These are phyloP conservation scores for Fusarium annulatum DNA, from an alignment of 2,329 filamentous ascomycete genomes.

Conservation along the genomic window DNA sequence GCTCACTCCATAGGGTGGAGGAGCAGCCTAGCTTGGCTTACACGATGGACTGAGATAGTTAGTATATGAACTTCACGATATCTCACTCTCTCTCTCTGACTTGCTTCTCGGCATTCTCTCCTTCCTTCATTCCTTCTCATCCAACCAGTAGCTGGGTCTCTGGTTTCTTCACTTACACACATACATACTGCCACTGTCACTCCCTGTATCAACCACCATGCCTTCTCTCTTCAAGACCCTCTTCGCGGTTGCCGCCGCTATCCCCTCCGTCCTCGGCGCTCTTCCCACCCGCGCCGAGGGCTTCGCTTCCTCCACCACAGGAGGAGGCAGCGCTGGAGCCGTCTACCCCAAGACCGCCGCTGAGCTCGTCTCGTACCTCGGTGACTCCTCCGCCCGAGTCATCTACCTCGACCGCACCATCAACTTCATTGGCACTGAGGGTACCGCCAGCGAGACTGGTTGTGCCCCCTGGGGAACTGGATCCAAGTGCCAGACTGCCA, in stretches of 20 bases:
- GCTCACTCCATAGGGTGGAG: not conserved
- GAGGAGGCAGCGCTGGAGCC: constrained; percentile 65
- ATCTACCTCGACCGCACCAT: constrained; percentile 69
- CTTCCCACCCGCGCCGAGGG: constrained; percentile 54
- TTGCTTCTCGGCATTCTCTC: not conserved
- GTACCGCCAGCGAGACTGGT: constrained; percentile 61
- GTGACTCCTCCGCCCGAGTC: constrained; percentile 62
- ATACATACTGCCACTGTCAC: constrained; percentile 2
- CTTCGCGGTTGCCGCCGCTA: constrained; percentile 30
- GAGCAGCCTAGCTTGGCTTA: constrained; percentile 2
- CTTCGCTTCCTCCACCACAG: constrained; percentile 65
- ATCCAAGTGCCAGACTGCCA: constrained; percentile 66
- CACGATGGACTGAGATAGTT: not conserved
- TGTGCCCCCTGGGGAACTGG: constrained; percentile 69
- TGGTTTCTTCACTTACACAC: constrained; percentile 19
- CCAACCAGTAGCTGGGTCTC: constrained; percentile 30
- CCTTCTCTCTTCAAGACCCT: constrained; percentile 37
- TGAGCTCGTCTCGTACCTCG: constrained; percentile 69
- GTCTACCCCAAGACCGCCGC: constrained; percentile 64
- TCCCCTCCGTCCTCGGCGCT: constrained; percentile 39
- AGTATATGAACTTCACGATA: constrained; percentile 21
- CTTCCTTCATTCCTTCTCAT: constrained; percentile 8
- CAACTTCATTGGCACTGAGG: constrained; percentile 67
- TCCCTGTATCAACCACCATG: constrained; percentile 12
- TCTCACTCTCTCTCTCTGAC: not conserved